These are phyloP conservation scores for Starmerella cellae DNA, from an alignment of 805 yeast genomes.

Conservation along the genomic window DNA sequence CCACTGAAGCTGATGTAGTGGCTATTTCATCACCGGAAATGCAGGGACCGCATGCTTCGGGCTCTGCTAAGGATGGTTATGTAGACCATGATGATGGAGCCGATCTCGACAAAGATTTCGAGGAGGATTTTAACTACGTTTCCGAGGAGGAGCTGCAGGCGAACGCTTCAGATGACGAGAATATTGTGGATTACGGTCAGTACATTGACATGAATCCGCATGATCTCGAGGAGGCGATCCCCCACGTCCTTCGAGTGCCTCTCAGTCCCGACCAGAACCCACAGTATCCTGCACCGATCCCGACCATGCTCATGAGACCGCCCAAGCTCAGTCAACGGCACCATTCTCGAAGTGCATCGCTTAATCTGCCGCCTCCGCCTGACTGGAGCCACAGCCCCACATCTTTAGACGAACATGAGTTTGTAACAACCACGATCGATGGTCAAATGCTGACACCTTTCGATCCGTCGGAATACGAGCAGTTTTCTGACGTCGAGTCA, in stretches of 20 bases:
- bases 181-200: neutral
- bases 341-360: neutral
- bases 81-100: neutral
- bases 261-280: neutral
- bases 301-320: slow-evolving; percentile 26
- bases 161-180: neutral
- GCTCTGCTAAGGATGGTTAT: no score
- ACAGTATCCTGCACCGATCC: slow-evolving; percentile 29
- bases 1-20: slow-evolving; percentile 2
- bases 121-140: neutral
- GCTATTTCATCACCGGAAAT: slow-evolving; percentile 6
- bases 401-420: slow-evolving; percentile 5
- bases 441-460: neutral
- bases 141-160: neutral
- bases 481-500: slow-evolving; percentile 18
- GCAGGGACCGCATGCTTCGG: no score
- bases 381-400: slow-evolving; percentile 21
- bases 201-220: neutral
- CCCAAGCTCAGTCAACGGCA: slow-evolving; percentile 23
- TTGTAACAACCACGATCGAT: neutral
- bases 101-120: neutral
- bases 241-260: neutral
- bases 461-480: slow-evolving; percentile 1
- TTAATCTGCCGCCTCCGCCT: slow-evolving; percentile 13
- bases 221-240: neutral